These are phyloP conservation scores for Senna tora DNA, from an alignment of 306 rosid species.

Conservation along the genomic window DNA sequence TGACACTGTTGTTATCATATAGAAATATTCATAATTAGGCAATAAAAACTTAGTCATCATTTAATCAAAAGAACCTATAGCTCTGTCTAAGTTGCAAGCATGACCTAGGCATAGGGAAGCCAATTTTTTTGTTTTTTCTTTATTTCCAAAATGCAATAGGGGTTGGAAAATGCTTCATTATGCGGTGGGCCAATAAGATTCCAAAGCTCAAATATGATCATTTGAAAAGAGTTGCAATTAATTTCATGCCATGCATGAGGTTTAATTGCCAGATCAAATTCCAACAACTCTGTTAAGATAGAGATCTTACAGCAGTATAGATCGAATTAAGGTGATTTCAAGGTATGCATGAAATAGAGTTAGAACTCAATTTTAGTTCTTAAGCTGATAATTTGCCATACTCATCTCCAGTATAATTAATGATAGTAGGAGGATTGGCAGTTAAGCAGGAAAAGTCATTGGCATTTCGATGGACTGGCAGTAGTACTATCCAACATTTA, in stretches of 20 bases:
- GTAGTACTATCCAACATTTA: neutral
- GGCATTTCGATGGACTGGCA: neutral
- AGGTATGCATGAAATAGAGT: too few species aligned
- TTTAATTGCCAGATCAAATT: neutral
- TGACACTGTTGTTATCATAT: slow-evolving; percentile 59
- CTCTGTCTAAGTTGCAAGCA: neutral
- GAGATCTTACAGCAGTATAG: too few species aligned
- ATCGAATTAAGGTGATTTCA: too few species aligned
- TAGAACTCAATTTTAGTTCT: neutral
- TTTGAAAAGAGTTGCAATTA: neutral
- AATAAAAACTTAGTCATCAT: neutral
- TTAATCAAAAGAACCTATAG: neutral
- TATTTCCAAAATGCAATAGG: slow-evolving; percentile 10
- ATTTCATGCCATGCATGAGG: neutral
- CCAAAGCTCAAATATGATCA: neutral
- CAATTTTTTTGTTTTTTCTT: neutral
- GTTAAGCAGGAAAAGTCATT: neutral
- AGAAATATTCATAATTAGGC: slow-evolving; percentile 6
- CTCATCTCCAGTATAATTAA: neutral
- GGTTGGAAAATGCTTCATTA: neutral
- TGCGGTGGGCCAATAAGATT: neutral
- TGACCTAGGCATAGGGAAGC: slow-evolving; percentile 14
- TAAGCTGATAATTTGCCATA: neutral
- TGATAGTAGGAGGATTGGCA: neutral
- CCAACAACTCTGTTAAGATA: too few species aligned